Percentiles rank a stretch among this genome's conserved stretches.
Evolutionary conservation across 2,329 filamentous ascomycete species (phyloP).

Genomic region (Thelonectria olida): DNA sequence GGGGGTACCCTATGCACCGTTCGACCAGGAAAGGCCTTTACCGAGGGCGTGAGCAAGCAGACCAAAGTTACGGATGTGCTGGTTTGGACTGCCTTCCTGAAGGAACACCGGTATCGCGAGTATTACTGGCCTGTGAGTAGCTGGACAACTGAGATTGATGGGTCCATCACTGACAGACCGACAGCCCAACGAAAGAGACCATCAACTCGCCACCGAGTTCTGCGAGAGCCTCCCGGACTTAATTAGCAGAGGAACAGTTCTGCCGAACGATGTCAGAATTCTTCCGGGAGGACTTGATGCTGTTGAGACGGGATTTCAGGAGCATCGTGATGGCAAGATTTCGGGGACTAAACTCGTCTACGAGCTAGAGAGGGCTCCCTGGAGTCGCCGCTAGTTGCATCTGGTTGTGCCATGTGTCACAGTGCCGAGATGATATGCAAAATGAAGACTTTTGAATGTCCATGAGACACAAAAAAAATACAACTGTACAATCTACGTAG

Average conservation of each 20-base stretch:
- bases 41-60: slow-evolving; percentile 44
- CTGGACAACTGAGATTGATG: neutral
- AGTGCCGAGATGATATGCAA: too few species aligned
- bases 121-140: slow-evolving; percentile 49
- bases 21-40: slow-evolving; percentile 50
- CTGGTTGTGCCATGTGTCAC: too few species aligned
- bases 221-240: slow-evolving; percentile 47
- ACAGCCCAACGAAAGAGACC: slow-evolving; percentile 47
- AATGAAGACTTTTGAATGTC: too few species aligned
- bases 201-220: slow-evolving; percentile 47
- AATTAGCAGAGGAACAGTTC: slow-evolving; percentile 46
- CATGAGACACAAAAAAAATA: too few species aligned
- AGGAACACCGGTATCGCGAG: slow-evolving; percentile 47
- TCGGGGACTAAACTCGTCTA: slow-evolving; percentile 53
- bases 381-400: too few species aligned
- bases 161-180: neutral
- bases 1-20: slow-evolving; percentile 51
- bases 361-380: slow-evolving; percentile 19
- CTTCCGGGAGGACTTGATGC: slow-evolving; percentile 42
- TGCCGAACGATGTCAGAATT: slow-evolving; percentile 45
- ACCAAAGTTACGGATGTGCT: slow-evolving; percentile 52
- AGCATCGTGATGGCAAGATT: slow-evolving; percentile 49
- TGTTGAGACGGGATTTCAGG: slow-evolving; percentile 48
- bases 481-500: too few species aligned
- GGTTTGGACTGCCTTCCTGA: slow-evolving; percentile 54